Conservation (phyloP, 1,139 yeast genomes). For the Debaryomyces sp. region DNA sequence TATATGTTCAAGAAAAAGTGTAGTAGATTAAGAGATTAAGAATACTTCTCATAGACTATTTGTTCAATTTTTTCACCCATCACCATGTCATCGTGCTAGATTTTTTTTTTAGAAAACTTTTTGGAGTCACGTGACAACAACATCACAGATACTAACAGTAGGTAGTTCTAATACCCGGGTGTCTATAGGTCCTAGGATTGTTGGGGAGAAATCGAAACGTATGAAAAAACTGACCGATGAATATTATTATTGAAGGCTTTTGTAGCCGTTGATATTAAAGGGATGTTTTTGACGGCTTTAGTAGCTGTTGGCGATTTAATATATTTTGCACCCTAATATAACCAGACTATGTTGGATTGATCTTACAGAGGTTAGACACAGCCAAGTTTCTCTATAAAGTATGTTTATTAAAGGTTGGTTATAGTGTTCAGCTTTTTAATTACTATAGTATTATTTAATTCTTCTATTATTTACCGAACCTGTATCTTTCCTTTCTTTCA, state of each 20-base stretch:
- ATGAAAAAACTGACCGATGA: too few species aligned
- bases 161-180: too few species aligned
- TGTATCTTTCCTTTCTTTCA: slow-evolving; percentile 27
- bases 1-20: background rate
- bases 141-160: background rate
- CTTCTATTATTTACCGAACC: slow-evolving; percentile 25
- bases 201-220: too few species aligned
- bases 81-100: slow-evolving; percentile 6
- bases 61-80: slow-evolving; percentile 1
- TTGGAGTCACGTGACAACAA: slow-evolving; percentile 3
- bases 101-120: slow-evolving; percentile 2
- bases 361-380: background rate
- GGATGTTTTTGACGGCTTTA: background rate
- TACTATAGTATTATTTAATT: slow-evolving; percentile 10
- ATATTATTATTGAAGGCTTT: too few species aligned
- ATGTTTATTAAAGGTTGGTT: background rate
- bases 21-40: background rate
- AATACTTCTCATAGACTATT: background rate
- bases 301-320: background rate
- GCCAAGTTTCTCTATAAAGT: background rate
- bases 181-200: too few species aligned
- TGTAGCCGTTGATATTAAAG: too few species aligned
- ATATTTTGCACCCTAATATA: background rate
- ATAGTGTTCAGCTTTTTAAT: background rate
- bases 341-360: background rate